Evolutionary conservation across 2,329 filamentous ascomycete species (phyloP).

Genomic region (Colletotrichum sp.): DNA sequence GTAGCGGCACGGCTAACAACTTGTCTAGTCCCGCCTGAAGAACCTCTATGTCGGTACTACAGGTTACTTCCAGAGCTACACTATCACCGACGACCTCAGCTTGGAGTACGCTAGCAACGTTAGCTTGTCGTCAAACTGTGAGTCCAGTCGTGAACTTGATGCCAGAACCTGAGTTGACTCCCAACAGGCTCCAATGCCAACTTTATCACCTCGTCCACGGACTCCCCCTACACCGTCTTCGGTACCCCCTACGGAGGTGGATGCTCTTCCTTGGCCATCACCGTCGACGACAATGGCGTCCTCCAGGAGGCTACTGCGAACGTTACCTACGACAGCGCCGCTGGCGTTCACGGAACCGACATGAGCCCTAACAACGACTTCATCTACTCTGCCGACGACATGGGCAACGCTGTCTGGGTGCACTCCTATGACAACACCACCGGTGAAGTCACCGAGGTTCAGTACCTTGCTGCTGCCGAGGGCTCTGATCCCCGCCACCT

Average conservation of each 20-base stretch:
- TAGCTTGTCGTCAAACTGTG: constrained; percentile 16
- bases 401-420: constrained; percentile 33
- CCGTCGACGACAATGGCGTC: constrained; percentile 24
- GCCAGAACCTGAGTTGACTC: neutral
- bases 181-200: constrained; percentile 16
- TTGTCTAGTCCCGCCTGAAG: neutral
- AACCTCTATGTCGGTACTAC: constrained; percentile 7
- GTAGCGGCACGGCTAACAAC: rapidly evolving
- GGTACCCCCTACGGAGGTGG: constrained; percentile 25
- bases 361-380: constrained; percentile 25
- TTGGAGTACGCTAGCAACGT: constrained; percentile 8
- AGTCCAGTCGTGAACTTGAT: neutral
- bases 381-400: constrained; percentile 34
- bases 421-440: constrained; percentile 26
- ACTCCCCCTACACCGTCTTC: constrained; percentile 25
- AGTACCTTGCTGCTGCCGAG: constrained; percentile 22
- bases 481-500: constrained; percentile 30
- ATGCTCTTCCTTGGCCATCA: constrained; percentile 24
- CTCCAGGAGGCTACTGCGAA: constrained; percentile 21
- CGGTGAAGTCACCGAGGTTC: constrained; percentile 23
- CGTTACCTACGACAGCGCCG: constrained; percentile 21
- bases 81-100: constrained; percentile 7
- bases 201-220: constrained; percentile 22
- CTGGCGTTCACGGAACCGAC: constrained; percentile 31
- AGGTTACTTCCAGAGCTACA: constrained; percentile 7